A percentile compares a stretch with the other conserved stretches of the same genome.
Evolutionary conservation across 2,329 filamentous ascomycete species (phyloP).

Genomic region (Phoma sp.): DNA sequence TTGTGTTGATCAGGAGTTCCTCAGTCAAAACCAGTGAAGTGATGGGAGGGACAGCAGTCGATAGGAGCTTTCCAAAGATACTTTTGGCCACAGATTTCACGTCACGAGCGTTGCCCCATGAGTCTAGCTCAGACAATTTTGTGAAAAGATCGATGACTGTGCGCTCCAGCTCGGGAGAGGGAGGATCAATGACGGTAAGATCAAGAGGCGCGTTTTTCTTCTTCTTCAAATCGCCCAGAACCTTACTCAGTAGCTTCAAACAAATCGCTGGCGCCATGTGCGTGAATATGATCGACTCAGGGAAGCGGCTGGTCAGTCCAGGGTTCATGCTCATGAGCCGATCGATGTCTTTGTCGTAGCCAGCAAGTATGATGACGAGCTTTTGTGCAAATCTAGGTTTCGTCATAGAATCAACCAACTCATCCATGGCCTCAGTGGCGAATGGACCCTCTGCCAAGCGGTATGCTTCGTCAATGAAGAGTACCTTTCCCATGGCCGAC

Average conservation of each 20-base stretch:
- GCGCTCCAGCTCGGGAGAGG: slow-evolving; percentile 20
- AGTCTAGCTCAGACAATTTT: slow-evolving; percentile 50
- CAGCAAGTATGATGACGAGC: slow-evolving; percentile 71
- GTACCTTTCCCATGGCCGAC: slow-evolving; percentile 66
- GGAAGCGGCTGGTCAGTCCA: slow-evolving; percentile 69
- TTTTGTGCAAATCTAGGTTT: slow-evolving; percentile 65
- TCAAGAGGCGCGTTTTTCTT: slow-evolving; percentile 42
- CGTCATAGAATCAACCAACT: slow-evolving; percentile 60
- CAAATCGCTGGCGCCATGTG: slow-evolving; percentile 41
- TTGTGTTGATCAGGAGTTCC: slow-evolving; percentile 26
- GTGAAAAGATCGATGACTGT: slow-evolving; percentile 46
- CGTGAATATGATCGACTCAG: slow-evolving; percentile 64
- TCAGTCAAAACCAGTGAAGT: slow-evolving; percentile 31
- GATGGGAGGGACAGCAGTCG: slow-evolving; percentile 22
- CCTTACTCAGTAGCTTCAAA: slow-evolving; percentile 47
- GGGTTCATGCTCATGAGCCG: slow-evolving; percentile 65
- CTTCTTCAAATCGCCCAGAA: slow-evolving; percentile 42
- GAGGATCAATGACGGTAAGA: slow-evolving; percentile 28
- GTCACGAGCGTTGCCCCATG: slow-evolving; percentile 70
- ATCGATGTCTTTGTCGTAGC: slow-evolving; percentile 72
- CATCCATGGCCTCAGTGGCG: slow-evolving; percentile 62
- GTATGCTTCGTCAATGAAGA: slow-evolving; percentile 78
- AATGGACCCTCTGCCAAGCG: slow-evolving; percentile 64
- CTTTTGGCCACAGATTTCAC: slow-evolving; percentile 60
- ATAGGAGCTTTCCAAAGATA: slow-evolving; percentile 54